phyloP scores from a whole-genome alignment of 441 rosid species.

The Flueggea neowawraea region DNA sequence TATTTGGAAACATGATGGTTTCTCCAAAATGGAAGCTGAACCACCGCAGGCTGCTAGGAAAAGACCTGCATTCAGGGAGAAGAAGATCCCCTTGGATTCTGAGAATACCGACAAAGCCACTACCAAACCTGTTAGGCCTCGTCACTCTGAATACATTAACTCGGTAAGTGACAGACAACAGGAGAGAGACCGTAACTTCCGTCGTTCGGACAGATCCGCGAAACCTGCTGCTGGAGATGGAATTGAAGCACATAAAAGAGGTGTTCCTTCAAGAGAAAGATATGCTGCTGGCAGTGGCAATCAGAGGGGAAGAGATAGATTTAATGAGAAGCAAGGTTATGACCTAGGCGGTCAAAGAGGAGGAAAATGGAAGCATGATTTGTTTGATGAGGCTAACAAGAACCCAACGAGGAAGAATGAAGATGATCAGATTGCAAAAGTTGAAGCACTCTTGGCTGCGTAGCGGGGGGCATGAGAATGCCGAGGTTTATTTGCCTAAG shows the following conservation, averaged over 20 bases:
- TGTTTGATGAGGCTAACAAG: conserved; percentile 72
- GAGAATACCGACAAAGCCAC: conserved; percentile 30
- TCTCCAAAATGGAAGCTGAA: conserved; percentile 51
- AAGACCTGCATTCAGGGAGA: conserved; percentile 88
- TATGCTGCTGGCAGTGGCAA: conserved; percentile 23
- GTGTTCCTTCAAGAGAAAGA: conserved; percentile 40
- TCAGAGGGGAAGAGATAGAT: conserved; percentile 52
- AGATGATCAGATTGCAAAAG: conserved; percentile 87
- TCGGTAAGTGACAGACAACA: conserved; percentile 44
- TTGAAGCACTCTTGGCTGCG: conserved; percentile 82
- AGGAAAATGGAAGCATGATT: conserved; percentile 94
- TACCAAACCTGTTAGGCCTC: conserved; percentile 31
- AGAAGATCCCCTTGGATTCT: conserved; percentile 43
- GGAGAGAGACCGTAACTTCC: conserved; percentile 39
- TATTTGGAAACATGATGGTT: conserved; percentile 67
- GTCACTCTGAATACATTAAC: conserved; percentile 16
- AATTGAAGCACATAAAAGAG: conserved; percentile 39
- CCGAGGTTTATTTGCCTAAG: no score
- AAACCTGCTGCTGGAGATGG: conserved; percentile 38
- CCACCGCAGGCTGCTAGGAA: conserved; percentile 44
- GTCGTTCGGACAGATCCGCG: conserved; percentile 39
- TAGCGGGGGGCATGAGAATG: no score
- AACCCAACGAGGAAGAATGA: conserved; percentile 66
- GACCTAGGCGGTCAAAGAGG: conserved; percentile 32
- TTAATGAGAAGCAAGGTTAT: conserved; percentile 44